phyloP scores from a whole-genome alignment of 1,284 basidiomycete species.

The Athelia sp. region DNA sequence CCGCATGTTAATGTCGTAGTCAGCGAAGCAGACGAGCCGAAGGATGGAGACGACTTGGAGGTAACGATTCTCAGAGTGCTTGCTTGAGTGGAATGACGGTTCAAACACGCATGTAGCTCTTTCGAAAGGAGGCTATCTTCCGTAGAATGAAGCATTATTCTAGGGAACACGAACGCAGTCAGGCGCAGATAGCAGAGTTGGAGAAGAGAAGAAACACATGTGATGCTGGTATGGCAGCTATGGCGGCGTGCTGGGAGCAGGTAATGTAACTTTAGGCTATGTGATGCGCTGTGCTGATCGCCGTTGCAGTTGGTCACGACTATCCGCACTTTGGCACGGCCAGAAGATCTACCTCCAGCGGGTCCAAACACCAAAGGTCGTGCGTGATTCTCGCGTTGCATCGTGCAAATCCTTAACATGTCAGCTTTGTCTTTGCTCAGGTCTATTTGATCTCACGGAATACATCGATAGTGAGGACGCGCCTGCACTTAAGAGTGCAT shows the following conservation, averaged over 20 bases:
- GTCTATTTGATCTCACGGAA: constrained; percentile 48
- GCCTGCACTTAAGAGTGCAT: constrained; percentile 38
- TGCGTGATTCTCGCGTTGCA: constrained; percentile 7
- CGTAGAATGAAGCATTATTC: constrained; percentile 90
- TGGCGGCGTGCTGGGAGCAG: constrained; percentile 89
- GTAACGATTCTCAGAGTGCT: constrained; percentile 31
- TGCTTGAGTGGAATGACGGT: constrained; percentile 15
- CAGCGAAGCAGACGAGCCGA: constrained; percentile 46
- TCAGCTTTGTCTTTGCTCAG: constrained; percentile 15
- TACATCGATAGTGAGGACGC: constrained; percentile 45
- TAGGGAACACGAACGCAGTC: constrained; percentile 71
- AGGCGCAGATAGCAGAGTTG: constrained; percentile 64
- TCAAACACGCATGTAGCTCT: constrained; percentile 38
- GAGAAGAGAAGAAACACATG: constrained; percentile 71
- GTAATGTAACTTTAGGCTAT: constrained; percentile 34
- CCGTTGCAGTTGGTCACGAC: constrained; percentile 57
- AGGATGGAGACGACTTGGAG: constrained; percentile 66
- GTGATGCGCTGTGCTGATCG: not conserved
- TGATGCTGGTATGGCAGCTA: constrained; percentile 75
- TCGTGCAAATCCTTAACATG: constrained; percentile 2
- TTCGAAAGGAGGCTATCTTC: constrained; percentile 91
- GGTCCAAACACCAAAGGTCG: constrained; percentile 41
- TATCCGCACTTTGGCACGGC: constrained; percentile 55
- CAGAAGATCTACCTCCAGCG: constrained; percentile 45
- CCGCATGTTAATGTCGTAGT: constrained; percentile 56